Evolutionary conservation across 148 eudicot genomes (phyloP).

Genomic region (Spergularia bocconei): DNA sequence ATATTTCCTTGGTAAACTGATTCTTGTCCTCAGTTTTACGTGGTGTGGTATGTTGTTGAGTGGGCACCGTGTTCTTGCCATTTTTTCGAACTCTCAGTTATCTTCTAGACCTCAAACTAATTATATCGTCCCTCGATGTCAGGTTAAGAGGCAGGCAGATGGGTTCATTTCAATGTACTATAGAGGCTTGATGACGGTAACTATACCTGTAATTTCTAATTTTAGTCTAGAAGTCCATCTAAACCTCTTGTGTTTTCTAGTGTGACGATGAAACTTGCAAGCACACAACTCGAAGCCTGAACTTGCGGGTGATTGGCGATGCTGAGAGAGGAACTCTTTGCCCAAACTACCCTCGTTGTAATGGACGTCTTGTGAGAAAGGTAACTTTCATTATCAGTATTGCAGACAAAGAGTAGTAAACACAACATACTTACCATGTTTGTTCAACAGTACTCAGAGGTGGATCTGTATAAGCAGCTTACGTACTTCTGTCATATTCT

Average conservation of each 20-base stretch:
- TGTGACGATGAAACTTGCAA: slow-evolving; percentile 99
- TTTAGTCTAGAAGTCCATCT: neutral
- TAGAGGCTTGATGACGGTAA: slow-evolving; percentile 82
- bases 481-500: slow-evolving; percentile 75
- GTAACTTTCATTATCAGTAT: slow-evolving; percentile 25
- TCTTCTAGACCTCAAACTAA: neutral
- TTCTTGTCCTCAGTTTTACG: neutral
- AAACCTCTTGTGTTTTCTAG: slow-evolving; percentile 34
- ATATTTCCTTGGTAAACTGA: neutral
- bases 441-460: slow-evolving; percentile 68
- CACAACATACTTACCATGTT: neutral
- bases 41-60: neutral
- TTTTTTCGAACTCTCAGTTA: neutral
- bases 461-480: slow-evolving; percentile 87
- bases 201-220: slow-evolving; percentile 8
- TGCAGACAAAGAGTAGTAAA: neutral
- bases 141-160: slow-evolving; percentile 88
- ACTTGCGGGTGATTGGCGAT: slow-evolving; percentile 81
- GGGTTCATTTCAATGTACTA: slow-evolving; percentile 70
- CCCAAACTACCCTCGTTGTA: slow-evolving; percentile 92
- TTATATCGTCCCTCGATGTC: slow-evolving; percentile 16
- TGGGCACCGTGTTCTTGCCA: neutral
- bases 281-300: slow-evolving; percentile 73
- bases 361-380: slow-evolving; percentile 84
- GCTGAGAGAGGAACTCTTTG: slow-evolving; percentile 94